Conservation (phyloP, 306 rosid genomes). For the Glycine soja region DNA sequence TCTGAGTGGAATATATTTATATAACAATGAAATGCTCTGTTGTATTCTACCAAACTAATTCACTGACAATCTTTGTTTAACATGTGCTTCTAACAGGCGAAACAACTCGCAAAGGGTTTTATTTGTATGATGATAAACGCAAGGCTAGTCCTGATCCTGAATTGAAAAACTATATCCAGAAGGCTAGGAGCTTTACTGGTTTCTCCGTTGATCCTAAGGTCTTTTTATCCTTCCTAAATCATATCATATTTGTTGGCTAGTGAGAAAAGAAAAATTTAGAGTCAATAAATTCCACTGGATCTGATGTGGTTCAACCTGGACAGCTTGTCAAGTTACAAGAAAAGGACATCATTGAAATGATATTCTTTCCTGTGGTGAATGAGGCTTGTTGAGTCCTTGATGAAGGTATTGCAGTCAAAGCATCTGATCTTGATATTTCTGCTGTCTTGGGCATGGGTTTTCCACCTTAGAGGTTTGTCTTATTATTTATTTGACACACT, state of each 20-base stretch:
- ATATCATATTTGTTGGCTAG: constrained; percentile 19
- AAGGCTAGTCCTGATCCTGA: constrained; percentile 89
- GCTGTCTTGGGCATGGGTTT: constrained; percentile 96
- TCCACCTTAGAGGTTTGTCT: constrained; percentile 89
- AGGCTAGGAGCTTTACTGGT: constrained; percentile 79
- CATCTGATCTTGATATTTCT: constrained; percentile 90
- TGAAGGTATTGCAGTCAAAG: constrained; percentile 92
- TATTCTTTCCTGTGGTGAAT: constrained; percentile 94
- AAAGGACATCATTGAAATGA: constrained; percentile 90
- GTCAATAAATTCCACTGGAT: constrained; percentile 4
- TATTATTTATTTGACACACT: constrained; percentile 6
- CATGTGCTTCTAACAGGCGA: constrained; percentile 66
- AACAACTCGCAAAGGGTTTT: constrained; percentile 78
- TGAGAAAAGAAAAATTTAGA: constrained; percentile 21
- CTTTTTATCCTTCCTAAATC: constrained; percentile 31
- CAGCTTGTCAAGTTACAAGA: constrained; percentile 80
- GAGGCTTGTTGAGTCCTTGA: constrained; percentile 97
- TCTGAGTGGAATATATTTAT: constrained; percentile 25
- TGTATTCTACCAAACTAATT: constrained; percentile 25
- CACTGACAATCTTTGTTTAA: constrained; percentile 18
- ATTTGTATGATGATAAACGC: constrained; percentile 75
- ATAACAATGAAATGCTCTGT: neutral
- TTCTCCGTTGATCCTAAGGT: constrained; percentile 81
- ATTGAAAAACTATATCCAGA: constrained; percentile 80
- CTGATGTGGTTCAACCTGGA: constrained; percentile 47